A percentile compares a stretch with the other conserved stretches of the same genome.
These are phyloP conservation scores for Trichoderma atrobrunneum DNA, from an alignment of 2,329 filamentous ascomycete genomes.

Conservation along the genomic window DNA sequence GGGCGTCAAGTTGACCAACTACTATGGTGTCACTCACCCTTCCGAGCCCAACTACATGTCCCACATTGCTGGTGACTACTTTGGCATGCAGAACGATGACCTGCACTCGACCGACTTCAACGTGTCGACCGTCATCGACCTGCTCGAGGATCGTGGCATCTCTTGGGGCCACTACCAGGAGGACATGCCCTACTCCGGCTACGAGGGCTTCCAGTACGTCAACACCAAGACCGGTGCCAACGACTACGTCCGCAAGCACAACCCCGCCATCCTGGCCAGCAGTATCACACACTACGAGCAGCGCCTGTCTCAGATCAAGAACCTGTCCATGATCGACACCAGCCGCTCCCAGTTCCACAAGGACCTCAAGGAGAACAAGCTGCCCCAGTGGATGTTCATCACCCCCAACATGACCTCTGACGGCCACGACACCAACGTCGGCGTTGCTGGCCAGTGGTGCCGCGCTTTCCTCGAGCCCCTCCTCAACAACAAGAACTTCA, in stretches of 20 bases:
- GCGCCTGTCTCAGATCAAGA: conserved; percentile 70
- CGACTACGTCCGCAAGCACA: conserved; percentile 83
- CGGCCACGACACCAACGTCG: conserved; percentile 71
- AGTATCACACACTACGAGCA: conserved; percentile 57
- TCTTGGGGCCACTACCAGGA: conserved; percentile 75
- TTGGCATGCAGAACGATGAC: conserved; percentile 68
- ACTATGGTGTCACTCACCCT: conserved; percentile 66
- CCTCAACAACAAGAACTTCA: conserved; percentile 66
- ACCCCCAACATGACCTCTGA: conserved; percentile 75
- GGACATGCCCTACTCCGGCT: conserved; percentile 72
- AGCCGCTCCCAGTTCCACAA: conserved; percentile 58
- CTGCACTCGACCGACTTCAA: conserved; percentile 58
- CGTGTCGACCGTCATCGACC: conserved; percentile 64
- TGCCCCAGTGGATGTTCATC: conserved; percentile 72
- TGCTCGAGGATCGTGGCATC: conserved; percentile 63
- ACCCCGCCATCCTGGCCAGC: conserved; percentile 64
- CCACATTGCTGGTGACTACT: conserved; percentile 66
- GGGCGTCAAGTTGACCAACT: conserved; percentile 34
- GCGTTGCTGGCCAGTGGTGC: conserved; percentile 66
- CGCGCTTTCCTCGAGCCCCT: conserved; percentile 68
- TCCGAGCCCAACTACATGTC: conserved; percentile 76
- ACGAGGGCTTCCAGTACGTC: conserved; percentile 60
- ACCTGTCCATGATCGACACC: conserved; percentile 48
- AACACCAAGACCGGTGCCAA: conserved; percentile 66
- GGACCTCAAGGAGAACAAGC: conserved; percentile 59